These are phyloP conservation scores for Daedaleopsis sinensis DNA, from an alignment of 768 basidiomycete species.

Conservation along the genomic window DNA sequence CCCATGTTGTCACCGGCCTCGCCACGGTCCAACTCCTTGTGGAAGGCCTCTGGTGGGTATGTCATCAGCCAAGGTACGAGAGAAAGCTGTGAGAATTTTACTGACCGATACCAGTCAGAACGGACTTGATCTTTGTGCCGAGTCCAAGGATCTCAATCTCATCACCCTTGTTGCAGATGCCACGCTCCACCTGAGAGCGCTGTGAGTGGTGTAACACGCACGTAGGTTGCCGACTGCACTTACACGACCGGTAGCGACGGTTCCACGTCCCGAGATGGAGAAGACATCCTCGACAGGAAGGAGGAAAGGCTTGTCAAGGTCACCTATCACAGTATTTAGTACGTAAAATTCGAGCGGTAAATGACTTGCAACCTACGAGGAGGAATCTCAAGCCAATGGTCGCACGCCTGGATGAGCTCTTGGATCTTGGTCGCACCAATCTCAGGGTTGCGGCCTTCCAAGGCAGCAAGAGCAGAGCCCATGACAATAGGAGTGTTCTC, in stretches of 20 bases:
- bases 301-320: conserved; percentile 97
- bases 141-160: conserved; percentile 94
- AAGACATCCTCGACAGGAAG: conserved; percentile 96
- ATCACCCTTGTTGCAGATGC: conserved; percentile 84
- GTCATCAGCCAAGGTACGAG: neutral
- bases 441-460: conserved; percentile 82
- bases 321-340: conserved; percentile 55
- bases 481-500: conserved; percentile 98
- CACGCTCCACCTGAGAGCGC: conserved; percentile 78
- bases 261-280: conserved; percentile 98
- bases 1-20: conserved; percentile 99
- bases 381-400: conserved; percentile 94
- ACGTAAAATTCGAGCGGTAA: neutral
- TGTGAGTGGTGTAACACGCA: neutral
- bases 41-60: conserved; percentile 86
- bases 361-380: conserved; percentile 58
- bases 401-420: conserved; percentile 85
- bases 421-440: conserved; percentile 81
- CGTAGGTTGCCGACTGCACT: conserved; percentile 27
- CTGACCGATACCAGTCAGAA: conserved; percentile 90
- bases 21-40: conserved; percentile 97
- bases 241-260: conserved; percentile 93
- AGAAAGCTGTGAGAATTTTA: neutral
- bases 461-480: conserved; percentile 94
- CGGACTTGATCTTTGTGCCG: conserved; percentile 84